These are phyloP conservation scores for Plasmopara muralis DNA, from an alignment of 352 stramenopile species.

Conservation along the genomic window DNA sequence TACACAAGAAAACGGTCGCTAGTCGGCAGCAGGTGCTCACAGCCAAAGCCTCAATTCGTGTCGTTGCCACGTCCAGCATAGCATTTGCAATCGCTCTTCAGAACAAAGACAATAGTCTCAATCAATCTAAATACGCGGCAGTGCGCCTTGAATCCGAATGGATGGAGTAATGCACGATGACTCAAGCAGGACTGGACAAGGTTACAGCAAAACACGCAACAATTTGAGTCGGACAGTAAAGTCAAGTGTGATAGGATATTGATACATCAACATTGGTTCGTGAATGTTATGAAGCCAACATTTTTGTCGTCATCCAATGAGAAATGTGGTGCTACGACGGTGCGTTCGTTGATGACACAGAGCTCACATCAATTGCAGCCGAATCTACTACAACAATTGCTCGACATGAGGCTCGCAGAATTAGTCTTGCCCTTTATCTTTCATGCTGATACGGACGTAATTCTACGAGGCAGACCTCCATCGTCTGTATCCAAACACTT, in stretches of 20 bases:
- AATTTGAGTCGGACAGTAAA: neutral
- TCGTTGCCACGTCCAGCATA: conserved; percentile 49
- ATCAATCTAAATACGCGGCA: too few species aligned
- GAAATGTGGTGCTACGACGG: conserved; percentile 39
- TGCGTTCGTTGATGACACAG: conserved; percentile 26
- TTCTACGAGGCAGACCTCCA: conserved; percentile 38
- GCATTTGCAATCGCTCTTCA: conserved; percentile 49
- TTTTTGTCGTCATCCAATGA: conserved; percentile 68
- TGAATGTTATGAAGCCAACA: conserved; percentile 68
- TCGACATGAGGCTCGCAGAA: conserved; percentile 45
- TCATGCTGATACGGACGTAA: conserved; percentile 41
- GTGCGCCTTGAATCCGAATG: too few species aligned
- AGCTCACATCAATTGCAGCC: conserved; percentile 10
- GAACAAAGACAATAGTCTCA: conserved; percentile 3
- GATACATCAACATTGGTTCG: conserved; percentile 33
- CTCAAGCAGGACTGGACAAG: conserved; percentile 12
- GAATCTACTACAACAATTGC: conserved; percentile 22
- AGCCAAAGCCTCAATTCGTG: conserved; percentile 13
- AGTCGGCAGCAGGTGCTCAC: too few species aligned
- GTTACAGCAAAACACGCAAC: neutral
- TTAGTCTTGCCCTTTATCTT: conserved; percentile 64
- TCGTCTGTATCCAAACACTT: conserved; percentile 35
- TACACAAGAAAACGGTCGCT: too few species aligned
- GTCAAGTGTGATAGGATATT: neutral
- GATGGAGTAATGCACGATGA: too few species aligned